A percentile compares a stretch with the other conserved stretches of the same genome.
Evolutionary conservation across 2,329 filamentous ascomycete species (phyloP).

Genomic region (Aspergillus melleus): DNA sequence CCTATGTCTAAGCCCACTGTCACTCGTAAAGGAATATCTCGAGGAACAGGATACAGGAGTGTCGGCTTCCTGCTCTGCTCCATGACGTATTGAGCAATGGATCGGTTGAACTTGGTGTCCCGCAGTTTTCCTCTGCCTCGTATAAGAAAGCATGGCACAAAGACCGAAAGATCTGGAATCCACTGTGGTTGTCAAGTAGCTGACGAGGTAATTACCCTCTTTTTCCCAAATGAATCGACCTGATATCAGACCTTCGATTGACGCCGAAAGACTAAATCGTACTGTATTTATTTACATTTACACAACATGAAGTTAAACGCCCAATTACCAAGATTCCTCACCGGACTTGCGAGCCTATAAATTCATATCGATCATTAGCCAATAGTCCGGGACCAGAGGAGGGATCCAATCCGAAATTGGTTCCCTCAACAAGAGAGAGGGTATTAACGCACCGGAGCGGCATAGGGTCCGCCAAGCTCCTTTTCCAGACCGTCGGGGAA

Average conservation of each 20-base stretch:
- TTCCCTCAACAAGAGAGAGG: background rate
- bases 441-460: slow-evolving; percentile 60
- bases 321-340: slow-evolving; percentile 39
- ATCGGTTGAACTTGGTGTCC: background rate
- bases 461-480: slow-evolving; percentile 71
- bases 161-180: background rate
- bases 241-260: slow-evolving; percentile 26
- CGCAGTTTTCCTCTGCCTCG: background rate
- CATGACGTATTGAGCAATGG: background rate
- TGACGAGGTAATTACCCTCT: slow-evolving; percentile 10
- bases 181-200: slow-evolving; percentile 5
- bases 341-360: slow-evolving; percentile 40
- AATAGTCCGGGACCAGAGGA: slow-evolving; percentile 5
- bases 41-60: background rate
- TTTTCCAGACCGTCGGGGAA: slow-evolving; percentile 69
- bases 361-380: slow-evolving; percentile 9
- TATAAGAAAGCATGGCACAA: background rate
- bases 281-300: slow-evolving; percentile 47
- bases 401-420: background rate
- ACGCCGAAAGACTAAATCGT: slow-evolving; percentile 33
- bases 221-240: slow-evolving; percentile 16
- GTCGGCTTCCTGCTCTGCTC: background rate
- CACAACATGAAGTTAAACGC: slow-evolving; percentile 29
- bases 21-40: background rate
- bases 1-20: background rate